Base-by-base conservation (phyloP, 495 filamentous ascomycete species). In the Aspergillus saccharolyticus region DNA sequence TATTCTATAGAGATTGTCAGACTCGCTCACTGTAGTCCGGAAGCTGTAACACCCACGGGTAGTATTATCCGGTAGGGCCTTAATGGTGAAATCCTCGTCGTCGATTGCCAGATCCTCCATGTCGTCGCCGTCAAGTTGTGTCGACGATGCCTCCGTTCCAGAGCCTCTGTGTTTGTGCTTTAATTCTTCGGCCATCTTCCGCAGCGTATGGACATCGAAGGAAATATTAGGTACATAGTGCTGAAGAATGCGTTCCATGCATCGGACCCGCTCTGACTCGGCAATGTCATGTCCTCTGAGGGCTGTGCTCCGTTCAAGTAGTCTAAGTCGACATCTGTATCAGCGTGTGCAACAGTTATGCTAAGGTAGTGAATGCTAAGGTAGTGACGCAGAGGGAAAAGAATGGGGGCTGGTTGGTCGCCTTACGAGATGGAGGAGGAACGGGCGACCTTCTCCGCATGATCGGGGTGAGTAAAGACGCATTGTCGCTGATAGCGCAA, bases 401-500 rank as follows among this genome's bases (percentile, higher is more conserved):
- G n/a, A n/a, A n/a, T n/a, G n/a, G n/a, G n/a, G n/a, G n/a, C n/a
- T n/a, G n/a, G 22, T 25, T 22, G 44, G 58, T 19, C 21, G 44
- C 66, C 73, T 65, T 63, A 76, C 74, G 74, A 73, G 42, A 70
- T 62, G 16, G 71, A 70, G 12, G 74, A 63, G 21, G 72, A 73
- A 33, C 74, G 68, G 43, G 56, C 57, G 39, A 63, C 33, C 60
- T 70, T 74, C 51, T 74, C 74, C 49, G 60, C 63, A 46, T 70
- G 73, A 28, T 74, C 74, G 33, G 74, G 68, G 53, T 77, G 73
- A 1, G 71, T 77, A 53, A 80, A 80, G 59, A 75, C 69, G 63
- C 77, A 80, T 59, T 74, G 75, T 21, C 77, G 70, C 45, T 74
- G 73, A 63, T 78, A 78, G 44, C 74, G 74, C 54, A 73, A 60